These are phyloP conservation scores for Aspergillus bombycis DNA, from an alignment of 2,329 filamentous ascomycete genomes.

Conservation along the genomic window DNA sequence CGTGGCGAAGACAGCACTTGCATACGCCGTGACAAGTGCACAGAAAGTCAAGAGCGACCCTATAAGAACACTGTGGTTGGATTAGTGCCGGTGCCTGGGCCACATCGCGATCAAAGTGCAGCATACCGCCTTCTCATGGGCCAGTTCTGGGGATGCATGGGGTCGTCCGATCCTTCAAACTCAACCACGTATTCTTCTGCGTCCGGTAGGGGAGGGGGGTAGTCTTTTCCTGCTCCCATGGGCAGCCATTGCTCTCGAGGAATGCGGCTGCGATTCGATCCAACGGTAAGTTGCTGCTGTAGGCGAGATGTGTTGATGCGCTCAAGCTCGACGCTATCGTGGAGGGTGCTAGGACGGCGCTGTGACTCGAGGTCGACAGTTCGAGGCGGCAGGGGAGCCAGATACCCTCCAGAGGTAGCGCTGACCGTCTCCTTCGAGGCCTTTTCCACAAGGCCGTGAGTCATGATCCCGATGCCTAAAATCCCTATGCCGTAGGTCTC, in stretches of 20 bases:
- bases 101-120: background rate
- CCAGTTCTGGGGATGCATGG: slow-evolving; percentile 57
- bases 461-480: background rate
- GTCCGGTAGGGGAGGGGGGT: slow-evolving; percentile 52
- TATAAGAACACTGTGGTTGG: slow-evolving; percentile 15
- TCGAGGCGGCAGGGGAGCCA: background rate
- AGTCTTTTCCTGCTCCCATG: slow-evolving; percentile 46
- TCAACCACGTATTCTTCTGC: slow-evolving; percentile 58
- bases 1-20: slow-evolving; percentile 66
- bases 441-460: background rate
- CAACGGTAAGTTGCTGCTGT: slow-evolving; percentile 23
- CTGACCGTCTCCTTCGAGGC: background rate
- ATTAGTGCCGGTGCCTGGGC: background rate
- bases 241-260: slow-evolving; percentile 23
- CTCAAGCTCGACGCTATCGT: slow-evolving; percentile 13
- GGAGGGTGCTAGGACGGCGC: background rate
- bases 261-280: slow-evolving; percentile 18
- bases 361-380: background rate
- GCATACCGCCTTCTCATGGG: slow-evolving; percentile 46
- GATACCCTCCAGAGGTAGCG: background rate
- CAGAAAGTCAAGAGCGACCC: slow-evolving; percentile 22
- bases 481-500: background rate
- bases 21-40: slow-evolving; percentile 50
- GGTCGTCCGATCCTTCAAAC: slow-evolving; percentile 56
- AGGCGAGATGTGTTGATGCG: slow-evolving; percentile 23